These are phyloP conservation scores for Bodo saltans DNA, from an alignment of 78 protist species.

Conservation along the genomic window DNA sequence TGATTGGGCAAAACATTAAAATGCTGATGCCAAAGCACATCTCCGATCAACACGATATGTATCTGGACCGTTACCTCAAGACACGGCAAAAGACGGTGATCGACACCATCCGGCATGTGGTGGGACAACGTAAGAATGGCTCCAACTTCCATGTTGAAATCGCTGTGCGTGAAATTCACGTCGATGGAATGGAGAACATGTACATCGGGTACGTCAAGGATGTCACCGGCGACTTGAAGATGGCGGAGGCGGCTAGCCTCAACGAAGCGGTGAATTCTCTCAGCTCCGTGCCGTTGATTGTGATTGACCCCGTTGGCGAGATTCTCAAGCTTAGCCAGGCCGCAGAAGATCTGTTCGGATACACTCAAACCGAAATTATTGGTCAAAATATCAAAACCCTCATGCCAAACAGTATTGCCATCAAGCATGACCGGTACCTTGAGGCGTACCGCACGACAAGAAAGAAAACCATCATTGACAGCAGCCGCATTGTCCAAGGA, in stretches of 20 bases:
- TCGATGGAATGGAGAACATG: no score
- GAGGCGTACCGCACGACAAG: slow-evolving; percentile 4
- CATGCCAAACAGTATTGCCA: background rate
- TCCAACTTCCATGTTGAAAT: no score
- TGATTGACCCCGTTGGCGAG: slow-evolving; percentile 3
- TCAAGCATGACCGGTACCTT: slow-evolving; percentile 26
- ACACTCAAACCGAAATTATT: background rate
- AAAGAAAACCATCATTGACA: background rate
- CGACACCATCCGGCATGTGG: background rate
- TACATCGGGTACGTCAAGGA: slow-evolving; percentile 21
- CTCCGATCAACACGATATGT: slow-evolving; percentile 7
- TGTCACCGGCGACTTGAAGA: background rate
- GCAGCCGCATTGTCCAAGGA: background rate
- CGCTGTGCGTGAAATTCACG: no score
- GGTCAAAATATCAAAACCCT: slow-evolving; percentile 17
- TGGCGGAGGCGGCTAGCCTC: slow-evolving; percentile 1
- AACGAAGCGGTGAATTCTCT: background rate
- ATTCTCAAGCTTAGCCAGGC: background rate
- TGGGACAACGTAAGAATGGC: no score
- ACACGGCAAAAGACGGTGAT: slow-evolving; percentile 13
- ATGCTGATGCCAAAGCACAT: slow-evolving; percentile 24
- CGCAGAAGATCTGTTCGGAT: slow-evolving; percentile 11
- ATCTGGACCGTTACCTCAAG: background rate
- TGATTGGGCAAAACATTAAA: slow-evolving; percentile 16
- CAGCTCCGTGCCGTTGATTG: background rate